Conservation (phyloP, 2,329 filamentous ascomycete genomes). For the Colletotrichum lindemuthianum region DNA sequence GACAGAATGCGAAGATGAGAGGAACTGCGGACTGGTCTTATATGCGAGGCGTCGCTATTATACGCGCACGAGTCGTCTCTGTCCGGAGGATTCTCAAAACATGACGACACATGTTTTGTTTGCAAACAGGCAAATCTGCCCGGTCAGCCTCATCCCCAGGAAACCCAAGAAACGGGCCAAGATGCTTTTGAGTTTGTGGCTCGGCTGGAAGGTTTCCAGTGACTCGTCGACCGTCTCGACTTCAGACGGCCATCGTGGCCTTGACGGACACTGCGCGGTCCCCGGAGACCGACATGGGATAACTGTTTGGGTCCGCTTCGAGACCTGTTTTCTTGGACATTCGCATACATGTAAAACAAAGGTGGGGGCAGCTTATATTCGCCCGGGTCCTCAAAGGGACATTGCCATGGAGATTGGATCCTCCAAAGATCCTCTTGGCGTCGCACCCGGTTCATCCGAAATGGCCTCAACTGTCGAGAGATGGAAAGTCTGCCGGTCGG, state of each 20-base stretch:
- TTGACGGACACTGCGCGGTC: too few species aligned
- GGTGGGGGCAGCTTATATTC: not conserved
- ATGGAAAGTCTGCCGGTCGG: too few species aligned
- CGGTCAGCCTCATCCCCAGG: not conserved
- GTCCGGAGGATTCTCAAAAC: conserved; percentile 18
- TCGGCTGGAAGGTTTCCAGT: not conserved
- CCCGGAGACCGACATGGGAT: too few species aligned
- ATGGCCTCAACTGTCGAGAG: not conserved
- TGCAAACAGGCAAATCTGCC: conserved; percentile 5
- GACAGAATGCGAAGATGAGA: not conserved
- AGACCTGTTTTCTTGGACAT: not conserved
- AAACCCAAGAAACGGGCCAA: conserved; percentile 11
- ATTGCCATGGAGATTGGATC: not conserved
- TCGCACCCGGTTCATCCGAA: conserved; percentile 26
- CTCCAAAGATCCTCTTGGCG: not conserved
- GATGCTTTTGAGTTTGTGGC: conserved; percentile 2
- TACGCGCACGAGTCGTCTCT: conserved; percentile 7
- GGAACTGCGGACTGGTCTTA: not conserved
- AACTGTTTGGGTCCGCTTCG: too few species aligned
- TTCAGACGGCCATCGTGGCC: not conserved
- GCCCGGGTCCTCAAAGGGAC: not conserved
- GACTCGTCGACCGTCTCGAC: not conserved
- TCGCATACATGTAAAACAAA: not conserved
- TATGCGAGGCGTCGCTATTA: not conserved
- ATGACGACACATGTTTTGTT: not conserved